These are phyloP conservation scores for Xylaria bambusicola DNA, from an alignment of 495 filamentous ascomycete species.

Conservation along the genomic window DNA sequence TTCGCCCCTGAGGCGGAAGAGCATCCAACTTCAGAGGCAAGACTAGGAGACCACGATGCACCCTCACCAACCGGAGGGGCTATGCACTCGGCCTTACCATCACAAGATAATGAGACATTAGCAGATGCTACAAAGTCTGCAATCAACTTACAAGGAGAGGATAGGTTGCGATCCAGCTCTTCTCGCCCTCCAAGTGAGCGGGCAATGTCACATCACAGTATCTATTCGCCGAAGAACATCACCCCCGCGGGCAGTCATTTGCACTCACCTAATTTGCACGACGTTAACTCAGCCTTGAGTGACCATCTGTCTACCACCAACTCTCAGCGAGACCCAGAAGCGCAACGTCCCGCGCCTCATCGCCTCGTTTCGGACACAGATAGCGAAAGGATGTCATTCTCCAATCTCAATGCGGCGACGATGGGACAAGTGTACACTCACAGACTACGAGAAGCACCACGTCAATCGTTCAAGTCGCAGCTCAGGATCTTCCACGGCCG, in stretches of 20 bases:
- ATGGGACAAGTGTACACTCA: constrained; percentile 57
- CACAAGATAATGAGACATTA: background rate
- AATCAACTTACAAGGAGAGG: background rate
- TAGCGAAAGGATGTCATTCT: constrained; percentile 36
- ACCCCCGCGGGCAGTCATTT: background rate
- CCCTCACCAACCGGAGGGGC: background rate
- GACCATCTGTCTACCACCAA: constrained; percentile 16
- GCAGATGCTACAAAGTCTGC: background rate
- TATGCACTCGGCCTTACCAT: background rate
- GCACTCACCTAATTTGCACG: background rate
- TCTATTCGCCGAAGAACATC: background rate
- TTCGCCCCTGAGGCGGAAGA: constrained; percentile 48
- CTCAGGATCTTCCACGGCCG: constrained; percentile 76
- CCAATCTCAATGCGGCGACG: constrained; percentile 28
- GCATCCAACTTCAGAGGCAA: constrained; percentile 1
- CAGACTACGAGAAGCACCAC: constrained; percentile 57
- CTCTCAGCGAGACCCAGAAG: constrained; percentile 22
- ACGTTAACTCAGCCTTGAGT: constrained; percentile 29
- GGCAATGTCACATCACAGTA: background rate
- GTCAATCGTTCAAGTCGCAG: constrained; percentile 67
- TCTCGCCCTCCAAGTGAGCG: constrained; percentile 5
- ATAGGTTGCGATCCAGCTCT: background rate
- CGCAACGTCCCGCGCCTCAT: background rate
- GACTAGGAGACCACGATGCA: background rate
- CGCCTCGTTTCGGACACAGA: constrained; percentile 33